Evolutionary conservation across 2,329 filamentous ascomycete species (phyloP).

Genomic region (Paracoccidioides brasiliensis): DNA sequence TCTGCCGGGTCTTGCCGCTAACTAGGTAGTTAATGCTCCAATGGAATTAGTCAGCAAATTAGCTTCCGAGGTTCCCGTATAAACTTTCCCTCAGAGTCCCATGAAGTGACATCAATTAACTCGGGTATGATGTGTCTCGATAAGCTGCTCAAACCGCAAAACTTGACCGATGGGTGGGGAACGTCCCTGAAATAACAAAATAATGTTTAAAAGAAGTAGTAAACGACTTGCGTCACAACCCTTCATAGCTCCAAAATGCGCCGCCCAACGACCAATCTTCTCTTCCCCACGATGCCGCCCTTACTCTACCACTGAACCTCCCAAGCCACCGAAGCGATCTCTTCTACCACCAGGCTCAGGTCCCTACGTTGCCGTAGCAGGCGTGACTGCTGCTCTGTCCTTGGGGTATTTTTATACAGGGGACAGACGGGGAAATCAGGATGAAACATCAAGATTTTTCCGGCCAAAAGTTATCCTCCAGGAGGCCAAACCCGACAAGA

Average conservation of each 20-base stretch:
- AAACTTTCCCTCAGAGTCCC: neutral
- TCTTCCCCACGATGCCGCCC: neutral
- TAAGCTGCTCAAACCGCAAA: neutral
- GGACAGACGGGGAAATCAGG: neutral
- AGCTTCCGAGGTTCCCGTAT: neutral
- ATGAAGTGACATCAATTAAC: neutral
- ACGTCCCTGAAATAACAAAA: neutral
- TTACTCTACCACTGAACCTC: neutral
- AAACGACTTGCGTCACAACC: neutral
- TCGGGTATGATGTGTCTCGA: neutral
- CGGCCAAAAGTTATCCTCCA: conserved; percentile 49
- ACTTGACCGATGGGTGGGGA: neutral
- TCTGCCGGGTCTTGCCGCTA: neutral
- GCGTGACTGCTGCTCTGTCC: neutral
- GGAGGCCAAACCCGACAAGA: conserved; percentile 43
- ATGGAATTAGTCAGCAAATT: neutral
- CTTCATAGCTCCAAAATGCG: conserved; percentile 6
- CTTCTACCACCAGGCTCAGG: neutral
- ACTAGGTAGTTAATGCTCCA: neutral
- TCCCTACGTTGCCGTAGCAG: conserved; percentile 1
- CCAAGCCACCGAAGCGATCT: neutral
- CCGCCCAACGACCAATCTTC: conserved; percentile 4
- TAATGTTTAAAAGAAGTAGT: neutral
- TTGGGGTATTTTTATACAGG: neutral
- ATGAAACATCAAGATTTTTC: conserved; percentile 1